phyloP scores from a whole-genome alignment of 441 rosid genomes.

The Gossypium trilobum region DNA sequence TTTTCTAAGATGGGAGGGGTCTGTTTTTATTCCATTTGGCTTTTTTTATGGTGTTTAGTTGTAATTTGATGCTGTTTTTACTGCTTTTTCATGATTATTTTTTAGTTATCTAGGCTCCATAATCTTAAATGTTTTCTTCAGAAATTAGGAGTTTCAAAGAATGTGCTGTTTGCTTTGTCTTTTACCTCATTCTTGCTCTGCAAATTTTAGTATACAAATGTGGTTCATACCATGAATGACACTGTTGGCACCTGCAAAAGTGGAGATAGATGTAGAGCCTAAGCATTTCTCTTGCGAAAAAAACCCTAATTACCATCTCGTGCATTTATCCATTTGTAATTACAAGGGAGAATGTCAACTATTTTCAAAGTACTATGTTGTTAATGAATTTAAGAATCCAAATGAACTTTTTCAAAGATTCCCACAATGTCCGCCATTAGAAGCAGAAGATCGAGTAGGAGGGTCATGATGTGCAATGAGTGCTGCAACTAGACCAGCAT shows the following conservation, averaged over 20 bases:
- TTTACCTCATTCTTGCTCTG: neutral
- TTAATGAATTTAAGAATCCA: neutral
- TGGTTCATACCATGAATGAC: neutral
- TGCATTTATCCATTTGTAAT: too few species aligned
- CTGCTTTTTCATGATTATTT: neutral
- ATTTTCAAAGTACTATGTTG: neutral
- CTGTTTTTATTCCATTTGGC: neutral
- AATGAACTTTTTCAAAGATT: constrained; percentile 31
- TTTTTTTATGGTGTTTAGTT: neutral
- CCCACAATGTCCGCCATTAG: constrained; percentile 26
- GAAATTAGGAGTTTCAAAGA: neutral
- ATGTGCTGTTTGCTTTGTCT: neutral
- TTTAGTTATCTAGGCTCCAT: neutral
- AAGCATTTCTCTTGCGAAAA: too few species aligned
- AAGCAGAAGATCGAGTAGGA: constrained; percentile 19
- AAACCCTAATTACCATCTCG: too few species aligned
- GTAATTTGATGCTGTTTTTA: neutral
- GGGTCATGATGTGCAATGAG: constrained; percentile 38
- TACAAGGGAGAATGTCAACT: too few species aligned
- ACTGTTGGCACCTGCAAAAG: too few species aligned
- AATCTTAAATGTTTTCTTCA: neutral
- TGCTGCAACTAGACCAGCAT: constrained; percentile 37
- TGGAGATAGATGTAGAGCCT: too few species aligned
- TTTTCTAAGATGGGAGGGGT: neutral
- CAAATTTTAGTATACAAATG: neutral